These are phyloP conservation scores for Cladophialophora immunda DNA, from an alignment of 2,329 filamentous ascomycete genomes.

Conservation along the genomic window DNA sequence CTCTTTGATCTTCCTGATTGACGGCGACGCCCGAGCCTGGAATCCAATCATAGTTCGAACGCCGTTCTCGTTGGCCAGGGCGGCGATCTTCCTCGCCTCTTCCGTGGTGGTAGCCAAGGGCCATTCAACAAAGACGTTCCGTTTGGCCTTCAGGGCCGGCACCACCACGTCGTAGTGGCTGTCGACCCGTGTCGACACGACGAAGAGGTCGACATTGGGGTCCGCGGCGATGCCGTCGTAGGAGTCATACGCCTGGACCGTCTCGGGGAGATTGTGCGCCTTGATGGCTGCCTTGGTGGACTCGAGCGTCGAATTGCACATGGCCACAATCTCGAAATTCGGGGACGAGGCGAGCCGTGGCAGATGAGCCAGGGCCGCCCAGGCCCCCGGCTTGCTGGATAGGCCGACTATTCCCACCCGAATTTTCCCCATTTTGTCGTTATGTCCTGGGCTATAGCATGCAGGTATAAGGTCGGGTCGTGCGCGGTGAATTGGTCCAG, in stretches of 20 bases:
- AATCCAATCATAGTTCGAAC: conserved; percentile 58
- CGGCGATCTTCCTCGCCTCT: conserved; percentile 54
- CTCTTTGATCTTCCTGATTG: conserved; percentile 55
- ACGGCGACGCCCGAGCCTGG: conserved; percentile 60
- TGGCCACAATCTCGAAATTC: conserved; percentile 60
- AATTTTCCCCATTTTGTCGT: conserved; percentile 58
- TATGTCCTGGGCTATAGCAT: neutral
- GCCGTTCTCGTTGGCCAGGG: conserved; percentile 46
- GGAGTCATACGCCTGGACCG: conserved; percentile 59
- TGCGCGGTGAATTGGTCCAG: no score
- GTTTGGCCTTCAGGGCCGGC: conserved; percentile 62
- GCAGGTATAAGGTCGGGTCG: no score
- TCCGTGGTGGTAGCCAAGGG: conserved; percentile 59
- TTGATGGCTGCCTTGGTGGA: conserved; percentile 57
- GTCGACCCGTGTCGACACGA: conserved; percentile 64
- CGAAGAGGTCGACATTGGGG: conserved; percentile 62
- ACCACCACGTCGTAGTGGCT: conserved; percentile 57
- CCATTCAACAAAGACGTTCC: conserved; percentile 66
- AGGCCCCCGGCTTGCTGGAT: conserved; percentile 61
- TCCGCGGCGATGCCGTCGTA: conserved; percentile 60
- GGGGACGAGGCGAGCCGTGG: conserved; percentile 63
- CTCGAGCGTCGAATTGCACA: conserved; percentile 60
- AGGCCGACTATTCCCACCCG: conserved; percentile 67
- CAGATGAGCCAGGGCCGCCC: conserved; percentile 65
- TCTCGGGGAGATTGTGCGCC: conserved; percentile 52